Percentiles rank a stretch among this genome's conserved stretches.
Conservation (phyloP, 2,329 filamentous ascomycete genomes). For the Plectosphaerella plurivora region DNA sequence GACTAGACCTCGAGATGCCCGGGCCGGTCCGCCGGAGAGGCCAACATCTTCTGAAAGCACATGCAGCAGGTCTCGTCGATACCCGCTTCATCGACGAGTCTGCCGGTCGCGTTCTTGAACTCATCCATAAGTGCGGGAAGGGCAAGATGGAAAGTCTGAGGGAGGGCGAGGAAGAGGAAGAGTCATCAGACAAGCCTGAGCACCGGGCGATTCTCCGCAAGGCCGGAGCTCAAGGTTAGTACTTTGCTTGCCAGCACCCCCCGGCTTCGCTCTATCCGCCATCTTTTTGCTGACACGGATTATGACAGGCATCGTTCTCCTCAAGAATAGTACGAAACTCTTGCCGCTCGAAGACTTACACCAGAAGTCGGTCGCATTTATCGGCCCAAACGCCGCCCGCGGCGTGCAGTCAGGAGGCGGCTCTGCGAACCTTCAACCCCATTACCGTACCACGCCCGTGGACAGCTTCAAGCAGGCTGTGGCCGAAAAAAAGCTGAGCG, state of each 20-base stretch:
- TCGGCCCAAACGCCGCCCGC: slow-evolving; percentile 48
- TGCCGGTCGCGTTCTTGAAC: slow-evolving; percentile 18
- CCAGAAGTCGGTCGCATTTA: slow-evolving; percentile 35
- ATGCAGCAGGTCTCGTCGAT: not conserved
- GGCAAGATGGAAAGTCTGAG: too few species aligned
- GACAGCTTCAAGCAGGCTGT: slow-evolving; percentile 2
- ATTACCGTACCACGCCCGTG: slow-evolving; percentile 7
- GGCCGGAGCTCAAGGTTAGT: not conserved
- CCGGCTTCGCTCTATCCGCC: too few species aligned
- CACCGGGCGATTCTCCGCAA: not conserved
- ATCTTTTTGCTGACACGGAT: too few species aligned
- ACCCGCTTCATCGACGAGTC: slow-evolving; percentile 1
- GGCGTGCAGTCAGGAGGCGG: slow-evolving; percentile 25
- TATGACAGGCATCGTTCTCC: slow-evolving; percentile 53
- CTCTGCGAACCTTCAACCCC: slow-evolving; percentile 17
- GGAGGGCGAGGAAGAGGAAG: not conserved
- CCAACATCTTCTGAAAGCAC: not conserved
- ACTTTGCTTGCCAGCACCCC: too few species aligned
- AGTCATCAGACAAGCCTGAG: not conserved
- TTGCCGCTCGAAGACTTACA: slow-evolving; percentile 41
- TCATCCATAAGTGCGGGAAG: slow-evolving; percentile 18
- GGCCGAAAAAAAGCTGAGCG: not conserved
- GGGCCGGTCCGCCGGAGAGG: slow-evolving; percentile 14
- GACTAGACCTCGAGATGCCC: slow-evolving; percentile 31
- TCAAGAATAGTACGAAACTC: slow-evolving; percentile 57